Evolutionary conservation across 768 basidiomycete species (phyloP).

Genomic region (Leccinum pellstonianum): DNA sequence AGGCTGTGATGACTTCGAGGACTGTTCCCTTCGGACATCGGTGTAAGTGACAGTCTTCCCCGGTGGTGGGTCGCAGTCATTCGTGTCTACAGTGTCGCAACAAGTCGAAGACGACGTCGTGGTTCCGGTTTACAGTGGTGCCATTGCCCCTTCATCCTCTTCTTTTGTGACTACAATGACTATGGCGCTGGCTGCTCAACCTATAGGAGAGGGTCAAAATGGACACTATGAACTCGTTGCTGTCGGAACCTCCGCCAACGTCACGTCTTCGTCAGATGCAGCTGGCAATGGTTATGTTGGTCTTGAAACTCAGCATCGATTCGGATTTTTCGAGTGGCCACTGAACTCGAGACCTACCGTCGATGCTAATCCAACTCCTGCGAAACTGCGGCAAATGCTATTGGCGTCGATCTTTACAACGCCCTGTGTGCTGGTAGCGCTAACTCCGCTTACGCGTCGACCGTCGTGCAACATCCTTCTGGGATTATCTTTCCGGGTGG

Average conservation of each 20-base stretch:
- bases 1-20: slow-evolving; percentile 77
- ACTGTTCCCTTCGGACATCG: slow-evolving; percentile 77
- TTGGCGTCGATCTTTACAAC: slow-evolving; percentile 61
- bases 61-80: slow-evolving; percentile 63
- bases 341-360: slow-evolving; percentile 41
- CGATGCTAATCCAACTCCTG: slow-evolving; percentile 69
- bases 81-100: slow-evolving; percentile 72
- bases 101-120: slow-evolving; percentile 61
- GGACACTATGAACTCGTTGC: slow-evolving; percentile 82
- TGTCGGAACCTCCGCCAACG: slow-evolving; percentile 67
- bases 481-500: slow-evolving; percentile 75
- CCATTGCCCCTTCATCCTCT: slow-evolving; percentile 70
- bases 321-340: slow-evolving; percentile 92
- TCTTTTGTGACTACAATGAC: slow-evolving; percentile 72
- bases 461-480: slow-evolving; percentile 64
- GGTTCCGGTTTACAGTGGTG: slow-evolving; percentile 74
- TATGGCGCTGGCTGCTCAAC: slow-evolving; percentile 68
- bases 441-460: slow-evolving; percentile 42
- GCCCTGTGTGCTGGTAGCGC: slow-evolving; percentile 51
- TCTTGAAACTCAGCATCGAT: slow-evolving; percentile 46
- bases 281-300: slow-evolving; percentile 33
- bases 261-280: slow-evolving; percentile 34
- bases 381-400: slow-evolving; percentile 62
- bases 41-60: slow-evolving; percentile 85
- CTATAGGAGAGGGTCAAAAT: slow-evolving; percentile 59